Evolutionary conservation across 192 early-diverging fungal genomes (phyloP).

Genomic region (Coemansia sp.): DNA sequence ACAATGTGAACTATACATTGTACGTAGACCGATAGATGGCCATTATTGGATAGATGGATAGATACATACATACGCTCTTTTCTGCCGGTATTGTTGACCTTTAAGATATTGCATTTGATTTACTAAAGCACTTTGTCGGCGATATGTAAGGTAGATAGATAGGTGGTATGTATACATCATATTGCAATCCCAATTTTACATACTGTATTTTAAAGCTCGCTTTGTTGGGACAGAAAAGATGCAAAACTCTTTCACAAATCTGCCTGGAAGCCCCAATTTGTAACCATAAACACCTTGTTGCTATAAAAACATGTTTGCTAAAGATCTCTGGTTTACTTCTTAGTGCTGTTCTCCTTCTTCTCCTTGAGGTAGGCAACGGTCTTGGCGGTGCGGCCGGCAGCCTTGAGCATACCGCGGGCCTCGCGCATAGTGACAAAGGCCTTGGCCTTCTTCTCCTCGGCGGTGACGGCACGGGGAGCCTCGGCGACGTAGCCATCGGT

Average conservation of each 20-base stretch:
- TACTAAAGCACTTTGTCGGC: neutral
- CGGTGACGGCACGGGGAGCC: conserved; percentile 52
- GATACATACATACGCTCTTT: too few species aligned
- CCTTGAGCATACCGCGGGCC: conserved; percentile 32
- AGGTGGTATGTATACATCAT: too few species aligned
- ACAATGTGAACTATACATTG: too few species aligned
- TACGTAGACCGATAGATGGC: too few species aligned
- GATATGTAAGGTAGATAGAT: too few species aligned
- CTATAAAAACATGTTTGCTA: neutral
- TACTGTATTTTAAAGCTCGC: too few species aligned
- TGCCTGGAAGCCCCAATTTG: too few species aligned
- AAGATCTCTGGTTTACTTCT: conserved; percentile 37
- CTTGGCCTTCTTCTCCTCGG: conserved; percentile 53
- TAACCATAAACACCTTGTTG: too few species aligned
- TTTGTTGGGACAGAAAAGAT: too few species aligned
- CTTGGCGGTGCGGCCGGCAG: conserved; percentile 23
- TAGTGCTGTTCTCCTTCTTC: conserved; percentile 47
- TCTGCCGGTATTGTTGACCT: neutral
- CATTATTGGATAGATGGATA: too few species aligned
- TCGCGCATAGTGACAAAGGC: conserved; percentile 51
- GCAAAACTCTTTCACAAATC: too few species aligned
- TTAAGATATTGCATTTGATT: neutral
- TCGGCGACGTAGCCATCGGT: conserved; percentile 19
- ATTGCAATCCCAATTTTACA: too few species aligned
- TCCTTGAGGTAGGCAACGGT: conserved; percentile 32